Conservation (phyloP, 129 eudicot genomes). For the Silybum marianum region DNA sequence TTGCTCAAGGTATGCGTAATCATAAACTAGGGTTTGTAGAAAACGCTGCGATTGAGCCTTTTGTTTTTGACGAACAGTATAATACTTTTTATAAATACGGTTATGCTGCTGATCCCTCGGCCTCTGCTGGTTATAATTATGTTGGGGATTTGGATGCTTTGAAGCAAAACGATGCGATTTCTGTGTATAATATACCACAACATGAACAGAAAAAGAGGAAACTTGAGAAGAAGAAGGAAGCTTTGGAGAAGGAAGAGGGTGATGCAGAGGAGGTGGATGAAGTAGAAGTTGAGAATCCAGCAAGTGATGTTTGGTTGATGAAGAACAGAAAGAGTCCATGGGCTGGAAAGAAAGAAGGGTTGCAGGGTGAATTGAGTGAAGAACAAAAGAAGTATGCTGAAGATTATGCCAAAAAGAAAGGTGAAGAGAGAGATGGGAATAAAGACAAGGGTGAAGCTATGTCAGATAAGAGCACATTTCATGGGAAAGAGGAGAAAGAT, state of each 20-base stretch:
- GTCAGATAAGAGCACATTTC: slow-evolving; percentile 82
- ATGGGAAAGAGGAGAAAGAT: slow-evolving; percentile 94
- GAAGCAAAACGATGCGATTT: slow-evolving; percentile 40
- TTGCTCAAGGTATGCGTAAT: slow-evolving; percentile 95
- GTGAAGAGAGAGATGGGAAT: slow-evolving; percentile 66
- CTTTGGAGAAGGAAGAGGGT: slow-evolving; percentile 34
- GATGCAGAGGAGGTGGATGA: slow-evolving; percentile 35
- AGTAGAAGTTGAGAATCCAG: slow-evolving; percentile 66
- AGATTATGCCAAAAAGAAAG: slow-evolving; percentile 88
- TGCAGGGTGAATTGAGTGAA: slow-evolving; percentile 78
- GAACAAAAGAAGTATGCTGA: slow-evolving; percentile 97
- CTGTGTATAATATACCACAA: slow-evolving; percentile 76
- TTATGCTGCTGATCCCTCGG: slow-evolving; percentile 91
- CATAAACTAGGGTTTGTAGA: slow-evolving; percentile 95
- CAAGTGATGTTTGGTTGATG: slow-evolving; percentile 68
- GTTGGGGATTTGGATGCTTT: slow-evolving; percentile 79
- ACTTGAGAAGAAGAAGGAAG: slow-evolving; percentile 71
- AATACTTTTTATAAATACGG: slow-evolving; percentile 82
- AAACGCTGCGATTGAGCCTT: slow-evolving; percentile 66
- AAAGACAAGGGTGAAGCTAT: slow-evolving; percentile 57
- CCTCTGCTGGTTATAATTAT: slow-evolving; percentile 52
- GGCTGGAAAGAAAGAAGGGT: slow-evolving; percentile 89
- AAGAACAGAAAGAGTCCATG: slow-evolving; percentile 89
- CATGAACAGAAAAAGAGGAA: slow-evolving; percentile 76
- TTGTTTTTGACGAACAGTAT: slow-evolving; percentile 86